A percentile compares a stretch with the other conserved stretches of the same genome.
Evolutionary conservation across 495 filamentous ascomycete genomes (phyloP).

Genomic region (Usnea hakonensis): DNA sequence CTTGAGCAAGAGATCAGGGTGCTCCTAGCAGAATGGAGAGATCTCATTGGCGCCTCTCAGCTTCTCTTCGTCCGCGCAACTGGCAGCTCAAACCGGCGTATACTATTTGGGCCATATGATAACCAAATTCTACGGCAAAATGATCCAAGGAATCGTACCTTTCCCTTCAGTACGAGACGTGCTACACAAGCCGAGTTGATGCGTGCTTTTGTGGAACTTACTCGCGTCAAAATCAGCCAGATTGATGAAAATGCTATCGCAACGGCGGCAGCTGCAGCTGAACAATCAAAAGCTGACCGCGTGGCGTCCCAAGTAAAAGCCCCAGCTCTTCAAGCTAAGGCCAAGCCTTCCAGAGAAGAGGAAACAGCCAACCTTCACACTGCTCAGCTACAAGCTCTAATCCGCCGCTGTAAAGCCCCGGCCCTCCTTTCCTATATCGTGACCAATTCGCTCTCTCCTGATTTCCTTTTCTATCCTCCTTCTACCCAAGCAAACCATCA

Average conservation of each 20-base stretch:
- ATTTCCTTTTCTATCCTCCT: constrained; percentile 67
- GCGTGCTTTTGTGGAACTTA: constrained; percentile 87
- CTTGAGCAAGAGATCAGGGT: constrained; percentile 74
- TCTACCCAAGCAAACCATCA: constrained; percentile 67
- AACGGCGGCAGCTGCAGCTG: constrained; percentile 37
- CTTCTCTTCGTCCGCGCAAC: constrained; percentile 84
- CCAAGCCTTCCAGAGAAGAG: constrained; percentile 65
- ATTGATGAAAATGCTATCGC: constrained; percentile 55
- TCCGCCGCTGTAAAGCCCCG: constrained; percentile 83
- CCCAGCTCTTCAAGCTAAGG: constrained; percentile 38
- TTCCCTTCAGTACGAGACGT: constrained; percentile 90
- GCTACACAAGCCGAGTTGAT: constrained; percentile 92
- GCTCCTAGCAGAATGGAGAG: constrained; percentile 72
- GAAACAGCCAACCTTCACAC: constrained; percentile 74
- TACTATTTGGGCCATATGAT: constrained; percentile 85
- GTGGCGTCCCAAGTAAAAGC: constrained; percentile 35
- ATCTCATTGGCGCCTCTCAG: constrained; percentile 72
- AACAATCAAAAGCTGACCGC: constrained; percentile 21
- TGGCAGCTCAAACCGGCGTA: constrained; percentile 73
- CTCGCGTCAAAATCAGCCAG: constrained; percentile 72
- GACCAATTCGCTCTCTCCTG: constrained; percentile 56
- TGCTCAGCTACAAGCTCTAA: constrained; percentile 74
- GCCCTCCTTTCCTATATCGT: constrained; percentile 77
- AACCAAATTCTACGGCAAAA: constrained; percentile 73
- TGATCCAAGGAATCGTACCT: constrained; percentile 76